These are phyloP conservation scores for Macrophomina tecta DNA, from an alignment of 2,329 filamentous ascomycete genomes.

Conservation along the genomic window DNA sequence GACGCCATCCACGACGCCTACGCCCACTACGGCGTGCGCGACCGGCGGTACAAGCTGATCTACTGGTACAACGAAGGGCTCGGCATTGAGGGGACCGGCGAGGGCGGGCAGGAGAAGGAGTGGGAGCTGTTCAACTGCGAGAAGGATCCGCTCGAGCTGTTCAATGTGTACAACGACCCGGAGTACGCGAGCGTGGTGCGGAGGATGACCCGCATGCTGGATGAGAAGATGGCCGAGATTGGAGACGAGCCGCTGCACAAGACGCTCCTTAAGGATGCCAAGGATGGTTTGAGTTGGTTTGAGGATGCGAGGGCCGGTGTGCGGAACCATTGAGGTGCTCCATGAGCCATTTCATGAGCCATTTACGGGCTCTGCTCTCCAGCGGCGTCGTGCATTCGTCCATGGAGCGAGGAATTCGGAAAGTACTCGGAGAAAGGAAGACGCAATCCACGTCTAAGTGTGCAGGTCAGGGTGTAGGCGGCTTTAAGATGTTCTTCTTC, in stretches of 20 bases:
- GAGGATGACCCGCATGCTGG: slow-evolving; percentile 41
- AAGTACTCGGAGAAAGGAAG: too few relatives aligned
- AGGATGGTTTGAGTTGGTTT: slow-evolving; percentile 15
- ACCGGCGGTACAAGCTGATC: slow-evolving; percentile 61
- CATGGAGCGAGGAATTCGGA: slow-evolving; percentile 1
- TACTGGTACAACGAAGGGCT: slow-evolving; percentile 63
- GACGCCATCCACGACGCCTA: slow-evolving; percentile 58
- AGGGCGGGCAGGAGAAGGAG: slow-evolving; percentile 52
- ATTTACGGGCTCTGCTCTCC: too few relatives aligned
- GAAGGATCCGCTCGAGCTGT: slow-evolving; percentile 55
- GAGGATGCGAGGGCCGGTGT: slow-evolving; percentile 20
- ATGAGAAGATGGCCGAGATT: slow-evolving; percentile 59
- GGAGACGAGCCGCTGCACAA: slow-evolving; percentile 52
- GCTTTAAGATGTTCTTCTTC: too few relatives aligned
- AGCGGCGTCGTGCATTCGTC: not conserved
- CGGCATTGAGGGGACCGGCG: slow-evolving; percentile 52
- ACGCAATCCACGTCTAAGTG: too few relatives aligned
- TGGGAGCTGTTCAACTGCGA: slow-evolving; percentile 63
- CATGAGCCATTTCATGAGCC: too few relatives aligned
- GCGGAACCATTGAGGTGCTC: slow-evolving; percentile 12
- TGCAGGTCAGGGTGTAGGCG: too few relatives aligned
- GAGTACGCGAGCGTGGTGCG: slow-evolving; percentile 41
- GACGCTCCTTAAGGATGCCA: slow-evolving; percentile 3
- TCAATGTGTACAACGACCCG: slow-evolving; percentile 49
- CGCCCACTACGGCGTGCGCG: slow-evolving; percentile 60